These are phyloP conservation scores for Spirogloea muscicola DNA, from an alignment of 139 green algal genomes.

Conservation along the genomic window DNA sequence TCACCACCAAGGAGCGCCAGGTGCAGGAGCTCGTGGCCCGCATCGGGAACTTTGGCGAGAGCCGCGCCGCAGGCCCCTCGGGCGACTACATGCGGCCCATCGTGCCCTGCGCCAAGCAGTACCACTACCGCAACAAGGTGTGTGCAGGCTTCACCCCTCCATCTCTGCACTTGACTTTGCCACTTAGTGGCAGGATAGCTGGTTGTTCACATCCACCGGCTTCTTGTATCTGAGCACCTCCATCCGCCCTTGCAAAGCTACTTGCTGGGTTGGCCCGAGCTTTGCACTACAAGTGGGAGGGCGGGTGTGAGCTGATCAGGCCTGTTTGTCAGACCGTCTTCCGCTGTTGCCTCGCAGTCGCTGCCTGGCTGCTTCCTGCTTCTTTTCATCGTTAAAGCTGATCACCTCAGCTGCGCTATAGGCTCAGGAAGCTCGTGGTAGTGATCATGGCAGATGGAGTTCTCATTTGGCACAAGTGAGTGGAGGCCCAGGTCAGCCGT, in stretches of 20 bases:
- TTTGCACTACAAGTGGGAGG: no score
- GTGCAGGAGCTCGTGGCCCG: slow-evolving; percentile 65
- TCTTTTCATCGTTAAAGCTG: neutral
- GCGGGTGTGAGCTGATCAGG: no score
- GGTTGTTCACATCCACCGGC: no score
- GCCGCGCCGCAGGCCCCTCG: neutral
- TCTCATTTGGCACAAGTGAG: slow-evolving; percentile 48
- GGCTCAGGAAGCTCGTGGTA: no score
- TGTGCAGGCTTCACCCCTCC: neutral
- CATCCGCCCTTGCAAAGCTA: no score
- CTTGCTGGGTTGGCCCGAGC: no score
- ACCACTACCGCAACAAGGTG: slow-evolving; percentile 76
- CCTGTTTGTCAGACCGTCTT: no score
- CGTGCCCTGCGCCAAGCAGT: slow-evolving; percentile 45
- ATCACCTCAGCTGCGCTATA: no score
- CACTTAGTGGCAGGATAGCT: neutral
- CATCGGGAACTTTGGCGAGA: slow-evolving; percentile 54
- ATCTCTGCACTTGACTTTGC: neutral
- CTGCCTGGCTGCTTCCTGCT: neutral
- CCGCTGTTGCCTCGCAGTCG: no score
- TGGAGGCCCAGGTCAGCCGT: slow-evolving; percentile 49
- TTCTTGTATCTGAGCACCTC: no score
- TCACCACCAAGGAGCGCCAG: slow-evolving; percentile 62
- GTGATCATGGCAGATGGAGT: slow-evolving; percentile 61
- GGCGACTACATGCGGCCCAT: slow-evolving; percentile 51